phyloP scores from a whole-genome alignment of 2,329 filamentous ascomycete species.

The Achaetomium macrosporum region DNA sequence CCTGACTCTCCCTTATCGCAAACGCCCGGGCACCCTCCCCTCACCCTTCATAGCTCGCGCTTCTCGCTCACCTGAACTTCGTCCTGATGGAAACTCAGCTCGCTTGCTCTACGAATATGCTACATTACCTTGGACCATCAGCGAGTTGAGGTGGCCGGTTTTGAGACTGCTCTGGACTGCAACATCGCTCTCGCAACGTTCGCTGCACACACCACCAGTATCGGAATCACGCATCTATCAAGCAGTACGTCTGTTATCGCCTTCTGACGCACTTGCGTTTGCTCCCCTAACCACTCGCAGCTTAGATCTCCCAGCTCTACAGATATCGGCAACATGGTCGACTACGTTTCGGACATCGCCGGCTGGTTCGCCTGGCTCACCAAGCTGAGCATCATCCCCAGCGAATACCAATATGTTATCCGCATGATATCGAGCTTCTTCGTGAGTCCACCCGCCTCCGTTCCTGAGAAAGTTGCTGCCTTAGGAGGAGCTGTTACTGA shows the following conservation, averaged over 20 bases:
- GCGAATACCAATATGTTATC: constrained; percentile 20
- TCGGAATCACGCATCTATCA: neutral
- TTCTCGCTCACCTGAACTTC: constrained; percentile 1
- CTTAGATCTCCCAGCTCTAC: neutral
- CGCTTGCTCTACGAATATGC: constrained; percentile 9
- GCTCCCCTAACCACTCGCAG: neutral
- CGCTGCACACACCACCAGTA: neutral
- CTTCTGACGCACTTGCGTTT: neutral
- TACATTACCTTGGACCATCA: constrained; percentile 14
- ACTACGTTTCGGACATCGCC: constrained; percentile 9
- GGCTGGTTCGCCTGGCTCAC: constrained; percentile 21
- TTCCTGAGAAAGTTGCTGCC: neutral
- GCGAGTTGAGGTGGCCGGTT: constrained; percentile 10
- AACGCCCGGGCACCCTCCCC: neutral
- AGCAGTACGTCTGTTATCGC: neutral
- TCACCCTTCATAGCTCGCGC: neutral
- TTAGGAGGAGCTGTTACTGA: neutral
- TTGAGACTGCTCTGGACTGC: neutral
- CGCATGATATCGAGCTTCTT: constrained; percentile 27
- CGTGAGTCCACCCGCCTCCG: constrained; percentile 17
- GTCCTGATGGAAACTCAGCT: constrained; percentile 21
- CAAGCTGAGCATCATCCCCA: constrained; percentile 19
- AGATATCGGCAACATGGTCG: constrained; percentile 5
- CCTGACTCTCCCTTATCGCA: neutral
- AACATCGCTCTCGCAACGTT: neutral